Evolutionary conservation across 805 yeast species (phyloP), one percentile per base, ranked within the genome.

Genomic region (Myxozyma lipomycoides): DNA sequence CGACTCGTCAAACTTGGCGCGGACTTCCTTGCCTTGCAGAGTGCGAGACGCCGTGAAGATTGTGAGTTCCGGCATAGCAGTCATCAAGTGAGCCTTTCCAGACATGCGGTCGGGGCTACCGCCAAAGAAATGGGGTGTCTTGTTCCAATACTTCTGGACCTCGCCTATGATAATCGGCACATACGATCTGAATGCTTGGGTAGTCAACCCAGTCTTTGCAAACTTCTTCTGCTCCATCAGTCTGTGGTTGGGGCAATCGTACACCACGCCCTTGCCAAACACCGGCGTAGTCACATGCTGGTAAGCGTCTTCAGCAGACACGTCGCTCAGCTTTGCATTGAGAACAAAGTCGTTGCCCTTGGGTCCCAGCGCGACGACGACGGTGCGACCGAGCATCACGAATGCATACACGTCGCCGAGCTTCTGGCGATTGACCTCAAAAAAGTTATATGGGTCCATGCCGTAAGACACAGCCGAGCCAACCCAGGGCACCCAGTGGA

Each of bases 211-310:
- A 48, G 79, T 79, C 71, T 93, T 93, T 56, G 90, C 95, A 64
- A 93, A 93, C 73, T 89, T 93, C 80, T 93, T 93, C 71, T 93
- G 98, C 69, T 93, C 98, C 98, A 93, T 93, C 64, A 93, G 78
- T 60, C 89, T 81, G 64, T 81, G 72, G 73, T 93, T 93, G 57
- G 98, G 88, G 71, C 97, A 91, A 72, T 93, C 98, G 68, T 93
- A 93, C 46, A 93, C 86, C 48, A 93, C 98, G 64, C 98, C 98
- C 65, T 89, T 82, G 62, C 98, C 98, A 62, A 93, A 93, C 15
- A 89, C 96, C 12, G 98, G 98, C n/a, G 98, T 91, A n/a, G 98
- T 93, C 70, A 93, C 77, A 67, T 90, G 96, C 56, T 83, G 77
- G 73, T 93, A 93, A 36, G 97, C 98, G 43, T 86, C 97, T 68